Base-by-base conservation (phyloP, 257 asterid species). In the Fraxinus anomala region DNA sequence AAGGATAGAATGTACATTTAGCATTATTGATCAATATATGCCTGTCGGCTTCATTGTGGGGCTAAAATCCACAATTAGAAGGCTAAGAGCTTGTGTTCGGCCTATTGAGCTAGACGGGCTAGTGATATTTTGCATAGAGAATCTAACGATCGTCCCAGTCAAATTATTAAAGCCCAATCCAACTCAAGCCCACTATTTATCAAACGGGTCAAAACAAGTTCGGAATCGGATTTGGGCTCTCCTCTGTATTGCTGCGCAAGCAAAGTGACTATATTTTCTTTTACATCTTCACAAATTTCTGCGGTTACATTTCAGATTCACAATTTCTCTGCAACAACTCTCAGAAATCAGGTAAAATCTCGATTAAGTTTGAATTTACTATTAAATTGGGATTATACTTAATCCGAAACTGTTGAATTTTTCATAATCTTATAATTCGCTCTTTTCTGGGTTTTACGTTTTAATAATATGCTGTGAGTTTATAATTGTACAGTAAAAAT, bases 241-340 rank as follows among this genome's bases (percentile, higher is more conserved):
- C 36, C 17, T 13, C 51, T 80, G 79, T 71, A 78, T 78, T 81
- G 85, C 65, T 49, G 85, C 70, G 36, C 85, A 84, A 75, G 87
- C 16, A 80, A 84, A 80, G 51, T 80, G 21, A 61, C 24, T 56
- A n/a, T 40, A 40, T 10, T 44, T 79, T 71, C 19, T 36, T 66
- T 72, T 6, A 28, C 36, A 63, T 6, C 30, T 63, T 12, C 34
- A 63, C 36, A 63, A 12, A 23, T 63, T 26, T 63, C 73, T 33
- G 34, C 66, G 26, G 23, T 24, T 12, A 7, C 61, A 31, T 39
- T 72, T 78, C 77, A 14, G 70, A 8, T 70, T 76, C 67, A 51
- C 76, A 34, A 51, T 72, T 79, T 16, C 24, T 79, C 66, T 71
- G 17, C 28, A 72, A 2, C 6, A 11, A 26, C n/a, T 70, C 30